Conservation (phyloP, 441 rosid species). For the Adansonia grandidieri region DNA sequence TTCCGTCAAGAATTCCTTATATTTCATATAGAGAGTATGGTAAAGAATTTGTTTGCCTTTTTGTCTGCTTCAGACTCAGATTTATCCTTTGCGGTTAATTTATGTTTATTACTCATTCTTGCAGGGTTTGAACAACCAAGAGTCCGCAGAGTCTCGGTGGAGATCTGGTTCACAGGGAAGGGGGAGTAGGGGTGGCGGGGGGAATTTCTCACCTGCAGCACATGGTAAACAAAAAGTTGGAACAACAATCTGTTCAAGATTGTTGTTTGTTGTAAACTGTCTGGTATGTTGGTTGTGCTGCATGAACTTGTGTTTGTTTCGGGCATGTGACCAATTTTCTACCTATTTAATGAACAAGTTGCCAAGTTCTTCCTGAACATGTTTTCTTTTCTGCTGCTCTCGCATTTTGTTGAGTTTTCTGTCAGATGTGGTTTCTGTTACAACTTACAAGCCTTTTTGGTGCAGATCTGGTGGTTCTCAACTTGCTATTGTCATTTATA, state of each 20-base stretch:
- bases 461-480: neutral
- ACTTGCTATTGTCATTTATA: constrained; percentile 11
- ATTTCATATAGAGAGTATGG: too few species aligned
- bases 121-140: constrained; percentile 67
- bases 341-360: neutral
- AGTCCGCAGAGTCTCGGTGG: constrained; percentile 72
- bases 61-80: neutral
- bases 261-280: constrained; percentile 18
- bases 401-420: neutral
- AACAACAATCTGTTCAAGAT: constrained; percentile 10
- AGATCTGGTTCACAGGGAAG: constrained; percentile 62
- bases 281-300: constrained; percentile 18
- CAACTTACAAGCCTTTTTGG: neutral
- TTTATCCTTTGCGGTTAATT: constrained; percentile 21
- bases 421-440: neutral
- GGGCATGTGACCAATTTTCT: constrained; percentile 14
- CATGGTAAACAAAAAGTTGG: constrained; percentile 53
- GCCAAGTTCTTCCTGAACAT: neutral
- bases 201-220: constrained; percentile 50
- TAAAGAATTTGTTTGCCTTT: too few species aligned
- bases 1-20: too few species aligned
- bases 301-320: constrained; percentile 15
- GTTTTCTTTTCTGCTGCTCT: neutral
- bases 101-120: constrained; percentile 17
- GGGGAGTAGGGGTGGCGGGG: constrained; percentile 69